Base-by-base conservation (phyloP, 768 basidiomycete genomes). In the Pisolithus microcarpus region DNA sequence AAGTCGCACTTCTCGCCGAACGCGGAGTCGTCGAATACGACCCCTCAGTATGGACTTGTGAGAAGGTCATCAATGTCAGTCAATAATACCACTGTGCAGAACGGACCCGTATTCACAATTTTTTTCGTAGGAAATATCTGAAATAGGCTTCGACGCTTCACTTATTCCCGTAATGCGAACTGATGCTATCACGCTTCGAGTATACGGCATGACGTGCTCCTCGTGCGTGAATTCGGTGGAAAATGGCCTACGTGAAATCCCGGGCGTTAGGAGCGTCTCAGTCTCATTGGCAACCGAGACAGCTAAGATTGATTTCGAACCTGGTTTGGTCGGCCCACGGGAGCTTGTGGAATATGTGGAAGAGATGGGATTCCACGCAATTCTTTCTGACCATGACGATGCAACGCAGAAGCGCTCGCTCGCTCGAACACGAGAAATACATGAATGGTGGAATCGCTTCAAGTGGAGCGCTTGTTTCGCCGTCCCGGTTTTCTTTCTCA, bases 1-100 rank as follows among this genome's bases (percentile, higher is more conserved):
- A 92, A 63, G 93, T 99, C n/a, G 94, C 94, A 21, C 77, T 99
- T n/a, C 78, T 99, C 23, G 91, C 96, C 11, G 95, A 99, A 67
- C 84, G 95, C 13, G 95, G 85, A 4, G 78, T 91, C 43, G 72
- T 99, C 56, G 92, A 95, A 65, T 99, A 87, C 60, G 92, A 98
- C 59, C 81, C 89, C 1, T 61, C 71, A 0, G 62, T 71, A n/a
- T 99, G 96, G 96, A 79, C 75, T 31, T 69, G 80, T 8, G 87
- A 84, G 43, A 91, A 87, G 64, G 78, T 99, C 48, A 73, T 91
- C 31, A 77, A 72, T 47, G 90, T 91, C 57, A 49, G 30, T 56
- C 28, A 38, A 21, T 36, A 30, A 19, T 46, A 18, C 15, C 8
- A 1, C 23, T n/a, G 10, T 46, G 19, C n/a, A 36, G 37, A 6